Base-by-base conservation (phyloP, 2,329 filamentous ascomycete species). In the Podosphaera xanthii region DNA sequence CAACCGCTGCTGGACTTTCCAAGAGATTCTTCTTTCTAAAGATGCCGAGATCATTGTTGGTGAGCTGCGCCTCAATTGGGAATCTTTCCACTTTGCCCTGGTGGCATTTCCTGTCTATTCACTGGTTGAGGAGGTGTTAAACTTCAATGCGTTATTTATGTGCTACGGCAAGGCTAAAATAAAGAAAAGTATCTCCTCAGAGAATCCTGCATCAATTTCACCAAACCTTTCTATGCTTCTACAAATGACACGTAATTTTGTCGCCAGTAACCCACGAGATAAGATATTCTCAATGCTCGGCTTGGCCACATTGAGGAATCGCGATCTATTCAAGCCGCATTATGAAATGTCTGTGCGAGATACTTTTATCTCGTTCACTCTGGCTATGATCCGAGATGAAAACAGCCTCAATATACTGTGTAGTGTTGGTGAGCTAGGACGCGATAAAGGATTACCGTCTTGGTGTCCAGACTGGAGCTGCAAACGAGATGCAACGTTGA, bases 1-100 rank as follows among this genome's bases (percentile, higher is more conserved):
- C n/a, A 42, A 34, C 30, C 30, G 57, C 49, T 49, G 42, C 8
- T 58, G 57, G 44, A 58, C 57, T 49, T 58, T 58, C 42, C 57
- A 58, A 58, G 57, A 58, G 38, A 36, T 58, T 22, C 14, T 38
- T 10, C 44, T 58, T 7, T 58, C 57, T 36, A 55, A 8, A 7
- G 4, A 5, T 9, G 52, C 52, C 8, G 52, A 55, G 33, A 12
- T 52, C 2, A 5, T 10, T 9, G 14, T 52, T 33, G 49, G 49
- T 6, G 22, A 52, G 33, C 33, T 10, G 30, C 49, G 49, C 33
- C 49, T 52, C 22, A 33, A 8, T 31, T 52, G 49, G 49, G 49
- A 52, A 7, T 14, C n/a, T 33, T 52, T 52, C 33, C 33, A 52
- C 49, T 35, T 9, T 52, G 49, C 49, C 30, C 49, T 52, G 12